Conservation (phyloP, 2,329 filamentous ascomycete genomes). For the Ampelomyces quisqualis region DNA sequence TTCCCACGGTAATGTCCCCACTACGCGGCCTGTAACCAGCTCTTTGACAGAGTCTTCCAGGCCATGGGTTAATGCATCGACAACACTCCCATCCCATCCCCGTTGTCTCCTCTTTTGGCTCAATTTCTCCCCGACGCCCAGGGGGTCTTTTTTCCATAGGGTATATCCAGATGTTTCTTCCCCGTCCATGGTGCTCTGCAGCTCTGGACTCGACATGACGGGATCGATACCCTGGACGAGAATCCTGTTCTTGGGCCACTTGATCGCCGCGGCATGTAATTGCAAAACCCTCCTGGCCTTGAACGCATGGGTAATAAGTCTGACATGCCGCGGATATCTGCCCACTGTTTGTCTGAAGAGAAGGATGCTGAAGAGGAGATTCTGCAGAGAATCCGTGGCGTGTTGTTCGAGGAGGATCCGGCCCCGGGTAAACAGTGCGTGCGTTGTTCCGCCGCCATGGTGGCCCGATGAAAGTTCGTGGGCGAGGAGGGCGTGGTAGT, state of each 20-base stretch:
- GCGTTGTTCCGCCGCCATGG: slow-evolving; percentile 23
- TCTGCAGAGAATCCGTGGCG: slow-evolving; percentile 84
- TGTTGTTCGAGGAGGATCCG: slow-evolving; percentile 64
- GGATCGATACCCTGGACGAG: slow-evolving; percentile 51
- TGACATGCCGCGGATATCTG: slow-evolving; percentile 45
- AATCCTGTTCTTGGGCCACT: slow-evolving; percentile 46
- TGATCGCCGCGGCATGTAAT: slow-evolving; percentile 45
- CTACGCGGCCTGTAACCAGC: too few species aligned
- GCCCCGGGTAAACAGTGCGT: slow-evolving; percentile 36
- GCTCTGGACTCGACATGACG: slow-evolving; percentile 41
- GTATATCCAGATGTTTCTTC: slow-evolving; percentile 43
- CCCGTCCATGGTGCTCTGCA: slow-evolving; percentile 39
- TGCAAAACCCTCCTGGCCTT: slow-evolving; percentile 49
- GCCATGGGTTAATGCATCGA: slow-evolving; percentile 20
- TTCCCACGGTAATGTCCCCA: too few species aligned
- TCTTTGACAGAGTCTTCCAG: slow-evolving; percentile 34
- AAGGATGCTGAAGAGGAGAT: slow-evolving; percentile 74
- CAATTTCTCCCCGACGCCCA: slow-evolving; percentile 41
- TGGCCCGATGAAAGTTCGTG: slow-evolving; percentile 26
- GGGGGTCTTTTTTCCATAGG: slow-evolving; percentile 44
- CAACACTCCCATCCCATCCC: slow-evolving; percentile 39
- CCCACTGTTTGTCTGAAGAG: slow-evolving; percentile 48
- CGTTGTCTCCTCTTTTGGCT: slow-evolving; percentile 44
- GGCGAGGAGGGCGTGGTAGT: slow-evolving; percentile 38
- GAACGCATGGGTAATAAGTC: slow-evolving; percentile 52